Evolutionary conservation across 1,139 yeast genomes (phyloP), one percentile per base, ranked within the genome.

Genomic region (Saccharomyces hybrid): DNA sequence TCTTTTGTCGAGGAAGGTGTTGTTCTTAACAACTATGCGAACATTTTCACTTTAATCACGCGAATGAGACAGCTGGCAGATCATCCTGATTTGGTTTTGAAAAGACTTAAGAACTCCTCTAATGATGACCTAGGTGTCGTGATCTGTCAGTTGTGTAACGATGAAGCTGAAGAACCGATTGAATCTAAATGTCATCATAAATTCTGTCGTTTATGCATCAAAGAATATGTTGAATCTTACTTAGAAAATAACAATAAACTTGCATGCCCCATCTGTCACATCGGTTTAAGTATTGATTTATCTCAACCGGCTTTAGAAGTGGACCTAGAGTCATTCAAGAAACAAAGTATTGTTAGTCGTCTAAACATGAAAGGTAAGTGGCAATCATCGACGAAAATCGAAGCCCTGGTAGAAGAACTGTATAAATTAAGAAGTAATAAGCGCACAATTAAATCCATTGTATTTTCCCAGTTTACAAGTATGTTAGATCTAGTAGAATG

Each of bases 61-160:
- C 77, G 99, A 65, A 93, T 93, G 99, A 81, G 99, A 66, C 99
- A 93, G 71, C 77, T 93, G 64, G 98, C 99, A 0, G 99, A 95
- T 70, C 99, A 93, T 70, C 99, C 99, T 0, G 99, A 95, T 73
- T 75, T 95, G 60, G 97, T 93, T 0, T 75, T 93, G 67, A 84
- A 91, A 62, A 77, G 90, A 54, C 78, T 79, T 11, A 81, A 81
- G 13, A 70, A 75, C 47, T 62, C 62, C 0, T 51, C 51, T 11
- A 67, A 62, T 7, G 69, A 67, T 4, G 70, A 65, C 2, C 77
- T 76, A 16, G 90, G 89, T 13, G 84, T 86, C 1, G 79, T 90
- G 28, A 86, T 95, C 50, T 93, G 99, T 68, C 95, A 88, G 61
- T 70, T 93, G 28, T 95, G 99, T 72, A 98, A 91, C 62, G 99